Conservation (phyloP, 805 yeast species). For the Barnettozyma californica region DNA sequence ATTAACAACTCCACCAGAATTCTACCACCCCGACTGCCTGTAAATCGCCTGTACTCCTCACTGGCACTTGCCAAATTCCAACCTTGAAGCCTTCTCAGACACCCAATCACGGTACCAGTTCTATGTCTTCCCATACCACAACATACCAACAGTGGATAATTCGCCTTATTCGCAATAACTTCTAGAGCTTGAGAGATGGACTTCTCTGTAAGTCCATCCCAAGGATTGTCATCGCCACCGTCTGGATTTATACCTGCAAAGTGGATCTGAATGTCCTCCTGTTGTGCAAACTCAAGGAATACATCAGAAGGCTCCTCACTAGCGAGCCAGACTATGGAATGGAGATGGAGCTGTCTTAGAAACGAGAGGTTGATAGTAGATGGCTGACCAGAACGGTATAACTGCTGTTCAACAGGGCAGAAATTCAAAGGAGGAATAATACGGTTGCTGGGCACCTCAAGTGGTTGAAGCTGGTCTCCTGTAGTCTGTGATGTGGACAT, state of each 20-base stretch:
- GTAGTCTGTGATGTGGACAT: background rate
- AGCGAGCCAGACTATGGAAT: constrained; percentile 89
- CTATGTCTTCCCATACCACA: constrained; percentile 99
- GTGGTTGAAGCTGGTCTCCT: constrained; percentile 44
- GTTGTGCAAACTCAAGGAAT: constrained; percentile 74
- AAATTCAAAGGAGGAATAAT: constrained; percentile 93
- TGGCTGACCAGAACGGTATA: constrained; percentile 93
- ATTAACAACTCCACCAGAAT: constrained; percentile 86
- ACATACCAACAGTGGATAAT: constrained; percentile 84
- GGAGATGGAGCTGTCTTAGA: constrained; percentile 63
- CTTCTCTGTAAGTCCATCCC: constrained; percentile 90
- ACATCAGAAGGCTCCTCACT: constrained; percentile 93
- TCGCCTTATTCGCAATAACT: constrained; percentile 62
- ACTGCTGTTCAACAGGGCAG: constrained; percentile 85
- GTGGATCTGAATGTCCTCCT: constrained; percentile 65
- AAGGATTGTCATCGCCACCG: constrained; percentile 75
- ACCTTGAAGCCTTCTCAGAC: constrained; percentile 87
- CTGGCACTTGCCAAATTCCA: constrained; percentile 93
- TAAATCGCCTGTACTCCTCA: constrained; percentile 90
- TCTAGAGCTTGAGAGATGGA: constrained; percentile 76
- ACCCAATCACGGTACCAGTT: constrained; percentile 95
- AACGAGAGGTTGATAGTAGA: constrained; percentile 89
- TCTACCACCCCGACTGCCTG: constrained; percentile 90
- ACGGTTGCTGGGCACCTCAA: constrained; percentile 25
- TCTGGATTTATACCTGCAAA: constrained; percentile 81